Evolutionary conservation across 768 basidiomycete genomes (phyloP).

Genomic region (Calocera cornea): DNA sequence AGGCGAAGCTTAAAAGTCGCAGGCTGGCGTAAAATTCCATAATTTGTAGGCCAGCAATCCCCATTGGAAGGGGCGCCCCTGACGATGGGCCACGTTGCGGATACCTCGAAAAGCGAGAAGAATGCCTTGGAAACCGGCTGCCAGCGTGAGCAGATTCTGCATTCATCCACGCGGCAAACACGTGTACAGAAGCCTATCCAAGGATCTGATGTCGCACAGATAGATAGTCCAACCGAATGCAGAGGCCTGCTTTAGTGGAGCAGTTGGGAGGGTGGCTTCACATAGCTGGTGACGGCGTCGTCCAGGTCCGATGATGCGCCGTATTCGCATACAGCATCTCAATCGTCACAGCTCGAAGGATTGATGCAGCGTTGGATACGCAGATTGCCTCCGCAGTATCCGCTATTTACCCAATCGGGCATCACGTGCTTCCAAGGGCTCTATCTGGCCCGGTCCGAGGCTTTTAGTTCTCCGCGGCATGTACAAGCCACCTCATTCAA

Average conservation of each 20-base stretch:
- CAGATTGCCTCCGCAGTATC: too few species aligned
- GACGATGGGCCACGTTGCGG: not conserved
- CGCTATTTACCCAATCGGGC: too few species aligned
- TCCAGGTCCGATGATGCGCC: too few species aligned
- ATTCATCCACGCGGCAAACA: not conserved
- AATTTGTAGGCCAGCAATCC: not conserved
- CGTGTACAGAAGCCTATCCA: not conserved
- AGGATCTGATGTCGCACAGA: not conserved
- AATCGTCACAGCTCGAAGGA: too few species aligned
- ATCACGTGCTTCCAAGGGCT: too few species aligned
- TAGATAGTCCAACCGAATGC: not conserved
- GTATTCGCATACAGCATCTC: too few species aligned
- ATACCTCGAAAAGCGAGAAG: not conserved
- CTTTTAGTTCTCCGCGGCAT: too few species aligned
- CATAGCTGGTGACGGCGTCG: not conserved
- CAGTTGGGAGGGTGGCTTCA: not conserved
- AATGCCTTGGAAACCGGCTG: not conserved
- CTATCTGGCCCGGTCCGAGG: too few species aligned
- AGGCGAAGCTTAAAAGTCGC: constrained; percentile 3
- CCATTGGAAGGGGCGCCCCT: not conserved
- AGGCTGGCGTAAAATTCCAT: not conserved
- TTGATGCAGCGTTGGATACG: too few species aligned
- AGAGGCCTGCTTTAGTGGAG: not conserved
- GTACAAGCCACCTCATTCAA: too few species aligned
- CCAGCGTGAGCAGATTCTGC: not conserved